These are phyloP conservation scores for Patellifolia procumbens DNA, from an alignment of 179 eudicot genomes.

Conservation along the genomic window DNA sequence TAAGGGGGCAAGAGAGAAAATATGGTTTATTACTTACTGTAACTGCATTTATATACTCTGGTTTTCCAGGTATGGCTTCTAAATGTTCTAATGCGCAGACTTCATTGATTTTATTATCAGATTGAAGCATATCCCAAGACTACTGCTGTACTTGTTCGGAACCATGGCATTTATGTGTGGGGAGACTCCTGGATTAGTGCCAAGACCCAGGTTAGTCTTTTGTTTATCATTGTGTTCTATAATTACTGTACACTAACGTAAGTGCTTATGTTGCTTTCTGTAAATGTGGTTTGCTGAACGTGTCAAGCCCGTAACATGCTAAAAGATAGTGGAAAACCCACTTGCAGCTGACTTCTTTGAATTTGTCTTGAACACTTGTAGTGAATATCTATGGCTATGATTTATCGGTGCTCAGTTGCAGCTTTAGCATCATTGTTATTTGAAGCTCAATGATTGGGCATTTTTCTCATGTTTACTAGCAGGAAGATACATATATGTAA, in stretches of 20 bases:
- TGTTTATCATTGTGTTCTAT: background rate
- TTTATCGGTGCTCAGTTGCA: background rate
- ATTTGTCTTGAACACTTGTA: background rate
- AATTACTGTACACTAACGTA: background rate
- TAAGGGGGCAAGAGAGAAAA: background rate
- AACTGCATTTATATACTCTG: background rate
- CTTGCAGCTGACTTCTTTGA: background rate
- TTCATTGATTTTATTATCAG: conserved; percentile 37
- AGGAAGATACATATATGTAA: background rate
- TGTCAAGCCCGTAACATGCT: background rate
- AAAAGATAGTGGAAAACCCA: background rate
- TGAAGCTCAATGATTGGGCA: background rate
- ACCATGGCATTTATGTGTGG: conserved; percentile 97
- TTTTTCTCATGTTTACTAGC: background rate
- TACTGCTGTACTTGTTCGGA: conserved; percentile 96
- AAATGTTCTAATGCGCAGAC: background rate
- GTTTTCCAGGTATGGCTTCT: conserved; percentile 8
- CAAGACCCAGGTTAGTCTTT: conserved; percentile 81
- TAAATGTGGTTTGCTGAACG: background rate
- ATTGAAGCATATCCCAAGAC: conserved; percentile 95
- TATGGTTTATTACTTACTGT: background rate
- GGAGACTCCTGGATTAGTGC: conserved; percentile 99
- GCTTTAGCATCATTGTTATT: background rate
- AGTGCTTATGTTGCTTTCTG: background rate
- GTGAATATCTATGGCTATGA: background rate